Base-by-base conservation (phyloP, 306 rosid species). In the Vigna trinervia region DNA sequence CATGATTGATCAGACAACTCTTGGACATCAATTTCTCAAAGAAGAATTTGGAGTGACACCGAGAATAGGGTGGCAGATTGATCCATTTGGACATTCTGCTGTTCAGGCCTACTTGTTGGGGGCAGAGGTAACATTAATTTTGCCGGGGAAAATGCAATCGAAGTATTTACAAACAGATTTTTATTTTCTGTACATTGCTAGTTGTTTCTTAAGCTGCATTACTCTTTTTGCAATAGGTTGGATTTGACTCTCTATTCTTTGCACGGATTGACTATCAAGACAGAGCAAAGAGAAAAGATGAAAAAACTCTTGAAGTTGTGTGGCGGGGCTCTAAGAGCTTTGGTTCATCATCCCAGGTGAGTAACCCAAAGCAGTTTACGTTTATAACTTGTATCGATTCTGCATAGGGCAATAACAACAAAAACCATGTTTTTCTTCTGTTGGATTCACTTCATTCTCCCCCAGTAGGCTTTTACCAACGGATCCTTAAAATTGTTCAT, bases 1-100 rank as follows among this genome's bases (percentile, higher is more conserved):
- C 67, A 88, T 93, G 98, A 91, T 93, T 70, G 97, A 93, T 89
- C 98, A 90, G 89, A 93, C 97, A 20, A 93, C 93, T 26, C 92
- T 91, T 38, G 98, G 98, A 17, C 98, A 93, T 79, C 83, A 67
- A 8, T 93, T 87, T 69, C 69, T 91, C 52, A 91, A 91, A 82
- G 78, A 83, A 13, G 90, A 83, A 51, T 90, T 92, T 74, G 86
- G 87, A 17, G 36, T 83, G 39, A 89, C 83, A 58, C 96, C 97
- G 0, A 85, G 97, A 69, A 85, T 89, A 56, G 97, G 97, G 20
- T 92, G 97, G 97, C 97, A 92, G 63, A 92, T 92, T 34, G 97
- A 92, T 75, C 96, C 97, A 1, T 92, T 92, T 84, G 97, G 97
- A n/a, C 97, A 92, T 80, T 92, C 97, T 74, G 90, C 93, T 0